phyloP scores from a whole-genome alignment of 78 protist genomes.

The Protostelium mycophagum region DNA sequence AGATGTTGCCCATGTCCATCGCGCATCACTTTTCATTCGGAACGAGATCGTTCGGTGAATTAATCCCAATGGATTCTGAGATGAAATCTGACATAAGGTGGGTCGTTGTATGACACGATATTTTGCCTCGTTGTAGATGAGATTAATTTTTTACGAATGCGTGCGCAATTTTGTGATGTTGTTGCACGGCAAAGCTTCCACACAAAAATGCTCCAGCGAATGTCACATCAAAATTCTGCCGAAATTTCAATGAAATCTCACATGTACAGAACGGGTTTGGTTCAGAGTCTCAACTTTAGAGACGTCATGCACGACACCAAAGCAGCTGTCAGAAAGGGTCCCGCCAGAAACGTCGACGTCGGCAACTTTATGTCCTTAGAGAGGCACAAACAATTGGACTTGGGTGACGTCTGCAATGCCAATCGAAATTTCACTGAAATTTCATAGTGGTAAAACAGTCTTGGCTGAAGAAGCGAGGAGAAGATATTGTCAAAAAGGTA shows the following conservation, averaged over 20 bases:
- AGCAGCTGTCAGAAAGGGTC: not conserved
- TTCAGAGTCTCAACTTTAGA: not conserved
- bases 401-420: not conserved
- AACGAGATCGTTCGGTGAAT: not conserved
- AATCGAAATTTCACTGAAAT: not conserved
- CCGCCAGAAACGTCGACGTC: not conserved
- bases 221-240: no score
- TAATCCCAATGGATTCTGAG: not conserved
- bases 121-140: no score
- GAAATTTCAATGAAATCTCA: not conserved
- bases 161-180: no score
- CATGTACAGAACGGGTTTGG: not conserved
- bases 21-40: conserved; percentile 25
- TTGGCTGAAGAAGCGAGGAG: not conserved
- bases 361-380: not conserved
- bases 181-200: no score
- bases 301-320: not conserved
- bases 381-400: not conserved
- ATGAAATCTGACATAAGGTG: not conserved
- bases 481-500: not conserved
- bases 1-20: conserved; percentile 33
- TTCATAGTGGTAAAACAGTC: not conserved
- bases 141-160: no score
- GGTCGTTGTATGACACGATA: no score
- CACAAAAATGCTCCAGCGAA: no score